These are phyloP conservation scores for Salix suchowensis DNA, from an alignment of 345 rosid genomes.

Conservation along the genomic window DNA sequence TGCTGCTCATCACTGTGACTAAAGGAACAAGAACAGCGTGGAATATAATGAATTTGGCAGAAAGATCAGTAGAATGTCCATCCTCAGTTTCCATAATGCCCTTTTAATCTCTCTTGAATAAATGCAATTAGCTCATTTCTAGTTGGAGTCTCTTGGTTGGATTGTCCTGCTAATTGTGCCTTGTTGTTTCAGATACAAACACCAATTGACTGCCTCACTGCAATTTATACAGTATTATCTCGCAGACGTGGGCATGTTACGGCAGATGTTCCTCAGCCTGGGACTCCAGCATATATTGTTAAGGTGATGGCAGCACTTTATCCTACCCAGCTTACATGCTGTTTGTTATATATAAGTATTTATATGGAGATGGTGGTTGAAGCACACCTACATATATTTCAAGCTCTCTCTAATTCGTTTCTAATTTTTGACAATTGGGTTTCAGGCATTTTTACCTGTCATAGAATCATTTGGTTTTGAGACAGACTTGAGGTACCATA, in stretches of 20 bases:
- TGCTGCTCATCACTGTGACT: neutral
- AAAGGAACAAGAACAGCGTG: neutral
- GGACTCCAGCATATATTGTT: conserved; percentile 92
- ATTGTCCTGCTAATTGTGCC: neutral
- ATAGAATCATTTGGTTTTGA: conserved; percentile 91
- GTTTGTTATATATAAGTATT: neutral
- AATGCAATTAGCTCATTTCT: neutral
- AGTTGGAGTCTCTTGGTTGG: neutral
- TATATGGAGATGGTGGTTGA: neutral
- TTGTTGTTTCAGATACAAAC: conserved; percentile 75
- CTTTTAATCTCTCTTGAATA: neutral
- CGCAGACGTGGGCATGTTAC: conserved; percentile 98
- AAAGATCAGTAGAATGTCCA: neutral
- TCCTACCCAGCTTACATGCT: neutral
- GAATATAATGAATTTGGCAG: neutral
- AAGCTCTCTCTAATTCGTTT: neutral
- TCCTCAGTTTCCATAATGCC: neutral
- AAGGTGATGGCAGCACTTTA: conserved; percentile 42
- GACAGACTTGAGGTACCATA: conserved; percentile 82
- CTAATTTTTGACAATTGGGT: neutral
- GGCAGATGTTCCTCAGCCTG: conserved; percentile 96
- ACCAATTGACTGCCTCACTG: conserved; percentile 92
- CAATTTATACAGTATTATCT: conserved; percentile 85
- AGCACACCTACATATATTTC: neutral
- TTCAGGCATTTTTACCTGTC: conserved; percentile 83